Conservation (phyloP, 352 stramenopile species). For the Thalassiosira mediterranea region DNA sequence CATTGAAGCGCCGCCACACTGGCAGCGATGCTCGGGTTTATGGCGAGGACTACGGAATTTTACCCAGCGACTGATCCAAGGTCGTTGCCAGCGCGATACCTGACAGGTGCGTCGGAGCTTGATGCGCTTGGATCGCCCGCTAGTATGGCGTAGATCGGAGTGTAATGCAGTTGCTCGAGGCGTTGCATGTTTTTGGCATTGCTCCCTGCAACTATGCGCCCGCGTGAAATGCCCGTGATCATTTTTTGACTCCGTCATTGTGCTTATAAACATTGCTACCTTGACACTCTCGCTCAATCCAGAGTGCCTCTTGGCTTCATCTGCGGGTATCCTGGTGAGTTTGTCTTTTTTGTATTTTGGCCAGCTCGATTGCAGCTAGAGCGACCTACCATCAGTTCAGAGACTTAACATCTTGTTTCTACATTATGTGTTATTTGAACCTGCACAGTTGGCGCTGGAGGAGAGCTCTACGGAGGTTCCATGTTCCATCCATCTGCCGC, state of each 20-base stretch:
- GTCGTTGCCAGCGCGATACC: slow-evolving; percentile 78
- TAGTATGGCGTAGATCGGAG: too few relatives aligned
- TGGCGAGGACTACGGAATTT: slow-evolving; percentile 77
- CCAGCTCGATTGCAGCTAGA: too few relatives aligned
- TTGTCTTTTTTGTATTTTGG: too few relatives aligned
- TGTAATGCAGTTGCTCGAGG: background rate
- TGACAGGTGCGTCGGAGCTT: slow-evolving; percentile 60
- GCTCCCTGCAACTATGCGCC: too few relatives aligned
- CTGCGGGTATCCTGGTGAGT: slow-evolving; percentile 74
- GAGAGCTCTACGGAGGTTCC: slow-evolving; percentile 79
- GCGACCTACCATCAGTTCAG: background rate
- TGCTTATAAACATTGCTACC: too few relatives aligned
- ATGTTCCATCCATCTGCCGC: slow-evolving; percentile 82
- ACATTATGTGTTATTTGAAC: background rate
- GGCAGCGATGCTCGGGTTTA: slow-evolving; percentile 65
- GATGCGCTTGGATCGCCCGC: too few relatives aligned
- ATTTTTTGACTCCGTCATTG: too few relatives aligned
- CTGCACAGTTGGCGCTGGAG: slow-evolving; percentile 48
- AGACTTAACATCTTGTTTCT: background rate
- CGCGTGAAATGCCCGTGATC: too few relatives aligned
- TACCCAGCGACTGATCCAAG: slow-evolving; percentile 80
- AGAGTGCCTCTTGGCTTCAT: slow-evolving; percentile 85
- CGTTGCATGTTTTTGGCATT: slow-evolving; percentile 18
- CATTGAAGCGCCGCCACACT: slow-evolving; percentile 41
- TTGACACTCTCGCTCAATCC: too few relatives aligned